Evolutionary conservation across 139 green algal species (phyloP).

Genomic region (Auxenochlorella pyrenoidosa): DNA sequence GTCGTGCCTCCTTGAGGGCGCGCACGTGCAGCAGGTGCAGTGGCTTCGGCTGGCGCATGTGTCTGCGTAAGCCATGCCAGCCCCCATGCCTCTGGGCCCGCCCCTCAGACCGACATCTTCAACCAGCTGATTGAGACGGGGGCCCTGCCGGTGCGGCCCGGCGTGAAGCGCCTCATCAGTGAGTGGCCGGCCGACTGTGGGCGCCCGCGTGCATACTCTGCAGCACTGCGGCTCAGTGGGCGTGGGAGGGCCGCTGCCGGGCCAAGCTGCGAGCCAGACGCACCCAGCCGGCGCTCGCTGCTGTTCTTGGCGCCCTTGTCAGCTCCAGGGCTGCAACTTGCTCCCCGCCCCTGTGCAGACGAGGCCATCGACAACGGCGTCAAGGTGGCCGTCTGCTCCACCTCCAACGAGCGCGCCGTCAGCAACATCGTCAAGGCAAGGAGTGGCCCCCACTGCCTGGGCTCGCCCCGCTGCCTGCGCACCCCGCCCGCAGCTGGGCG

Average conservation of each 20-base stretch:
- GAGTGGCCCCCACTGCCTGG: constrained; percentile 66
- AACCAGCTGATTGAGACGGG: constrained; percentile 92
- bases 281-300: too few species aligned
- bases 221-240: too few species aligned
- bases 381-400: constrained; percentile 97
- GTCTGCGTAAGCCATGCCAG: too few species aligned
- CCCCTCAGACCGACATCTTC: constrained; percentile 90
- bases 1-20: too few species aligned
- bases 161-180: constrained; percentile 83
- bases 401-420: constrained; percentile 97
- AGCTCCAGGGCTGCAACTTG: background rate
- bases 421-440: constrained; percentile 93
- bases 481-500: too few species aligned
- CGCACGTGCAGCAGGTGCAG: too few species aligned
- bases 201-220: background rate
- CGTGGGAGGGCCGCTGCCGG: too few species aligned
- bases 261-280: too few species aligned
- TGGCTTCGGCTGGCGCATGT: too few species aligned
- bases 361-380: constrained; percentile 86
- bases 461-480: background rate
- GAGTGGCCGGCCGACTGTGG: background rate
- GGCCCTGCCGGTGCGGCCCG: constrained; percentile 90
- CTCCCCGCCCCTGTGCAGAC: constrained; percentile 38
- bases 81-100: background rate
- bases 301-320: too few species aligned